phyloP scores from a whole-genome alignment of 306 rosid species.

The Prunus mongolica region DNA sequence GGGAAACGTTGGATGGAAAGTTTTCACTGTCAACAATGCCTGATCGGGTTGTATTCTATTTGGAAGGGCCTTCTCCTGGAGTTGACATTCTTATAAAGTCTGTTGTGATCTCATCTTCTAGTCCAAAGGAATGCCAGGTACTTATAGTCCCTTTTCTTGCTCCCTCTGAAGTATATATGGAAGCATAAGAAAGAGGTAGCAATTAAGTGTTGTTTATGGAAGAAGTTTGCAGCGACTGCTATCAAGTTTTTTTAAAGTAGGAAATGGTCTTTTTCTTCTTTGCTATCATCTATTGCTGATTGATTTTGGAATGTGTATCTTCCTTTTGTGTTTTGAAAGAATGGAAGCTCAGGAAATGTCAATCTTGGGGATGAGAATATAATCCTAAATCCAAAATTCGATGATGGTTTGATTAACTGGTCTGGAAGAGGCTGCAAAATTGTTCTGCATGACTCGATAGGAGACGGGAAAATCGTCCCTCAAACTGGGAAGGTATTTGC shows the following conservation, averaged over 20 bases:
- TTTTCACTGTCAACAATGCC: constrained; percentile 65
- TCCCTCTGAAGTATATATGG: background rate
- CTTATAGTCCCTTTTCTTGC: background rate
- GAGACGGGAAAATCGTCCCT: constrained; percentile 70
- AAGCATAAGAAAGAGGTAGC: background rate
- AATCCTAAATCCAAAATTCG: constrained; percentile 65
- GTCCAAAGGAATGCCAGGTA: constrained; percentile 46
- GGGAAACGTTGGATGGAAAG: constrained; percentile 79
- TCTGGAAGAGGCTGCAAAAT: constrained; percentile 94
- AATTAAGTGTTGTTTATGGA: background rate
- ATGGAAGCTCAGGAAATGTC: constrained; percentile 25
- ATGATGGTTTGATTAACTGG: constrained; percentile 83
- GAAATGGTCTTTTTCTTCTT: background rate
- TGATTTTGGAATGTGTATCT: constrained; percentile 14
- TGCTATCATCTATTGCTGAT: background rate
- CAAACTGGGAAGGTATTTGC: constrained; percentile 70
- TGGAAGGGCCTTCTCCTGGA: constrained; percentile 93
- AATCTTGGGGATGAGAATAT: constrained; percentile 47
- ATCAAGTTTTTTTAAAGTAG: background rate
- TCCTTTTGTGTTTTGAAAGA: constrained; percentile 27
- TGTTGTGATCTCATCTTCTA: constrained; percentile 48
- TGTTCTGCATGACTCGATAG: constrained; percentile 65
- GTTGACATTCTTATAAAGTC: constrained; percentile 65
- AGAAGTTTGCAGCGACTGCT: background rate
- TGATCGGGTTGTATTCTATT: constrained; percentile 56